Evolutionary conservation across 73 alveolate species (phyloP), one percentile per base, ranked within the genome.

Genomic region (Effrenium voratum): DNA sequence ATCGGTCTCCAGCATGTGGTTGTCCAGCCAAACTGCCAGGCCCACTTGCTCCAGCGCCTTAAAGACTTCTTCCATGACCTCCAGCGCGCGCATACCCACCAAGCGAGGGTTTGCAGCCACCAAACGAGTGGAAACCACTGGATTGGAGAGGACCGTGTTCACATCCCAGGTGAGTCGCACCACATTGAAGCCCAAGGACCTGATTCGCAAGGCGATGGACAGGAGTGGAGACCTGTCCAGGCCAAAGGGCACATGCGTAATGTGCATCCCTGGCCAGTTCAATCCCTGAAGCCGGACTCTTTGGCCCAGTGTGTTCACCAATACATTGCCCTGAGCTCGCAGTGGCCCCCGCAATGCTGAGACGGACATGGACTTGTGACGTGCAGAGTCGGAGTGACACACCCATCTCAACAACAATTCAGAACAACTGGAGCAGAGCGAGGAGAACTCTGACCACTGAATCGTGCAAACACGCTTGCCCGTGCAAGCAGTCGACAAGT

Each of bases 191-290:
- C 97, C 97, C 92, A 82, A 0, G 38, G 92, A 38, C 19, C 49
- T 82, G 92, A 82, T 82, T 5, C 76, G 92, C 47, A 82, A 50
- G 5, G 73, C 92, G 38, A 82, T 2, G 76, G 92, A 47, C 76
- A 5, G 36, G 50, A 82, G 5, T 2, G 92, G 92, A 2, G 97
- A 52, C 10, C 97, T 50, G 44, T 90, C 97, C 59, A 90, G 76
- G 34, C 97, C 97, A 30, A 75, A 41, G 55, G 97, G 97, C 44
- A 90, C 97, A 34, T 90, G 97, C 44, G 68, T 90, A 44, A 90
- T 90, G 75, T 90, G 97, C 44, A 50, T 43, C 40, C 97, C 97
- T 1, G 97, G 97, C 97, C 97, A 90, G n/a, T 90, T 90, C 86
- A 90, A 46, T 5, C 97, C 97, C 43, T 90, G 97, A 34, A 90